phyloP scores from a whole-genome alignment of 129 eudicot species.

The Tagetes erecta region DNA sequence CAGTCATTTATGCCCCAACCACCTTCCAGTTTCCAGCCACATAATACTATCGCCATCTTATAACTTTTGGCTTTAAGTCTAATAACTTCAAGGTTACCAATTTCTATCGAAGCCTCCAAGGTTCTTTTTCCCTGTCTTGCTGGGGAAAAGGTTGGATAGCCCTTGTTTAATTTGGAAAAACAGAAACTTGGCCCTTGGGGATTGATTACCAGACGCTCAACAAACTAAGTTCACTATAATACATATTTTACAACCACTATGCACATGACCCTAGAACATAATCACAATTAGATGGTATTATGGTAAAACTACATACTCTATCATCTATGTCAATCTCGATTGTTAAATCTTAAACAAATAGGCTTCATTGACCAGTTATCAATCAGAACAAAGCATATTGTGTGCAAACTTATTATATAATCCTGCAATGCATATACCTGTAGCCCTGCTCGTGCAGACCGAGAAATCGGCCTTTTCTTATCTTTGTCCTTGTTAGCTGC shows the following conservation, averaged over 20 bases:
- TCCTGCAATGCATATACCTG: conserved; percentile 39
- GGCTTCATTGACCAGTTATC: neutral
- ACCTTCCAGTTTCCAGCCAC: conserved; percentile 11
- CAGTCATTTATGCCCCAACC: neutral
- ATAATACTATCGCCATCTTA: neutral
- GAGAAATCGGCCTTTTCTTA: conserved; percentile 62
- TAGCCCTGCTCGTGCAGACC: conserved; percentile 72
- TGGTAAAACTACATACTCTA: neutral
- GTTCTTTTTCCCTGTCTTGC: no score
- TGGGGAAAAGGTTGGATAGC: no score
- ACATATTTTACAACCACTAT: neutral
- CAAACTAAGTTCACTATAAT: neutral
- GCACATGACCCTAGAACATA: neutral
- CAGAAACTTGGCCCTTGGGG: no score
- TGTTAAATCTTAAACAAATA: neutral
- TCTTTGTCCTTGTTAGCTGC: conserved; percentile 66
- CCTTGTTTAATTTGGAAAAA: no score
- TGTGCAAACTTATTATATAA: neutral
- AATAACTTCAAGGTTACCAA: neutral
- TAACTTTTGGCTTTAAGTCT: neutral
- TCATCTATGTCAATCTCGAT: neutral
- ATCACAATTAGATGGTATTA: neutral
- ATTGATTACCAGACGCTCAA: no score
- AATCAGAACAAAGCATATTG: conserved; percentile 10
- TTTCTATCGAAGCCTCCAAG: no score